Evolutionary conservation across 2,329 filamentous ascomycete species (phyloP).

Genomic region (Emericellopsis cladophorae): DNA sequence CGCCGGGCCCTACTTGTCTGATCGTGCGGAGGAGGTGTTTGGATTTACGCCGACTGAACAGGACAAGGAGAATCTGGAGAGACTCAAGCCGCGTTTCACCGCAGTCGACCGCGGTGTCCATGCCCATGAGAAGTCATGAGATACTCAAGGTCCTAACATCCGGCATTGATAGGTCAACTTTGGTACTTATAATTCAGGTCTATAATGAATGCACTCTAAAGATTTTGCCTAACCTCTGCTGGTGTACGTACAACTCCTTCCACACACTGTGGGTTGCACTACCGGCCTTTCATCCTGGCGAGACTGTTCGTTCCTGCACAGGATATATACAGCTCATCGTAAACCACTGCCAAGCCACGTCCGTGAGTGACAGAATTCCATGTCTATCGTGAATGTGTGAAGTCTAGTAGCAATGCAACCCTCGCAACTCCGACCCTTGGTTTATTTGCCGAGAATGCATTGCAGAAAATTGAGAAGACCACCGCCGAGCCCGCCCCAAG

Average conservation of each 20-base stretch:
- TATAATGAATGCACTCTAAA: too few relatives aligned
- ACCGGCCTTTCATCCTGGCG: too few relatives aligned
- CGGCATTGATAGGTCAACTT: too few relatives aligned
- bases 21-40: slow-evolving; percentile 59
- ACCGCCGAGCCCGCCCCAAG: slow-evolving; percentile 3
- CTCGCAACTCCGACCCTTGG: slow-evolving; percentile 13
- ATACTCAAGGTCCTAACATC: too few relatives aligned
- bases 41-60: slow-evolving; percentile 61
- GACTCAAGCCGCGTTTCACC: slow-evolving; percentile 48
- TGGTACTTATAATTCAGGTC: too few relatives aligned
- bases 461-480: slow-evolving; percentile 4
- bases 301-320: too few relatives aligned
- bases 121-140: too few relatives aligned
- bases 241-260: too few relatives aligned
- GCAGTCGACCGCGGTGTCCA: slow-evolving; percentile 14
- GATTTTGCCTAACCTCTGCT: too few relatives aligned
- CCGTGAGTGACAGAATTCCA: slow-evolving; percentile 1
- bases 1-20: slow-evolving; percentile 60
- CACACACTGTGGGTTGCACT: too few relatives aligned
- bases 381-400: slow-evolving; percentile 12
- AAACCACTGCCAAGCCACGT: neutral
- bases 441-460: slow-evolving; percentile 10
- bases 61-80: slow-evolving; percentile 56
- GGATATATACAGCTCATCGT: neutral
- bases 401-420: slow-evolving; percentile 12